phyloP scores from a whole-genome alignment of 768 basidiomycete genomes.

The Fistulinella prunicolor region DNA sequence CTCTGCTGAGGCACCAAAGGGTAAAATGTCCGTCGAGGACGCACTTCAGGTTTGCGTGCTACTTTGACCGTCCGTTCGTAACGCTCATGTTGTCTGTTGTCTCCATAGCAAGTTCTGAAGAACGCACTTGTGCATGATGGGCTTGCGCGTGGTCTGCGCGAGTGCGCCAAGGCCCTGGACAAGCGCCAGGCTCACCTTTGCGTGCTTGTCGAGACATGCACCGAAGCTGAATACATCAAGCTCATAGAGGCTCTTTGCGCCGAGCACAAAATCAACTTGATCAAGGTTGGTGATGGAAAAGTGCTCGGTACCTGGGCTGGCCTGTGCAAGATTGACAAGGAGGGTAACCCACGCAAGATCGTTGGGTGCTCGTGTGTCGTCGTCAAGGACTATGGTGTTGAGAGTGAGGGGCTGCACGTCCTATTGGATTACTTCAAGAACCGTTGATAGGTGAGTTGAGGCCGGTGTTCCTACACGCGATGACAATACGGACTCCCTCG shows the following conservation, averaged over 20 bases:
- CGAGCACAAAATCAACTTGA: slow-evolving; percentile 99
- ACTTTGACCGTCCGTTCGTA: background rate
- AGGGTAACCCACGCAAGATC: slow-evolving; percentile 97
- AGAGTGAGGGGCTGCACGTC: slow-evolving; percentile 93
- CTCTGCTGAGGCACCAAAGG: slow-evolving; percentile 86
- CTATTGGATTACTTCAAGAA: slow-evolving; percentile 96
- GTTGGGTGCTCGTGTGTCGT: slow-evolving; percentile 93
- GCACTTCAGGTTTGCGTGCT: slow-evolving; percentile 69
- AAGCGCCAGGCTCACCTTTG: slow-evolving; percentile 98
- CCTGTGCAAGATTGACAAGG: slow-evolving; percentile 99
- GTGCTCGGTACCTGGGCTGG: slow-evolving; percentile 98
- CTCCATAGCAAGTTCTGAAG: slow-evolving; percentile 91
- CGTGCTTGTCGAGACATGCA: slow-evolving; percentile 98
- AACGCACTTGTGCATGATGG: slow-evolving; percentile 98
- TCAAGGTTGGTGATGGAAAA: slow-evolving; percentile 99
- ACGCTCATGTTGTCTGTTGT: background rate
- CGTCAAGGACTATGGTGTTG: slow-evolving; percentile 95
- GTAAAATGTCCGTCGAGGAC: slow-evolving; percentile 94
- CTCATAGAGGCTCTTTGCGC: slow-evolving; percentile 99
- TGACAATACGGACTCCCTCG: slow-evolving; percentile 94
- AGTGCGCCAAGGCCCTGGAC: slow-evolving; percentile 97
- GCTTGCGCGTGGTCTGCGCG: slow-evolving; percentile 95
- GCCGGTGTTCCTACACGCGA: slow-evolving; percentile 36
- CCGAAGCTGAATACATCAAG: slow-evolving; percentile 99
- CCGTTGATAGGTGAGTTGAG: slow-evolving; percentile 53